phyloP scores from a whole-genome alignment of 495 filamentous ascomycete species.

The Symbiotaphrina buchneri region DNA sequence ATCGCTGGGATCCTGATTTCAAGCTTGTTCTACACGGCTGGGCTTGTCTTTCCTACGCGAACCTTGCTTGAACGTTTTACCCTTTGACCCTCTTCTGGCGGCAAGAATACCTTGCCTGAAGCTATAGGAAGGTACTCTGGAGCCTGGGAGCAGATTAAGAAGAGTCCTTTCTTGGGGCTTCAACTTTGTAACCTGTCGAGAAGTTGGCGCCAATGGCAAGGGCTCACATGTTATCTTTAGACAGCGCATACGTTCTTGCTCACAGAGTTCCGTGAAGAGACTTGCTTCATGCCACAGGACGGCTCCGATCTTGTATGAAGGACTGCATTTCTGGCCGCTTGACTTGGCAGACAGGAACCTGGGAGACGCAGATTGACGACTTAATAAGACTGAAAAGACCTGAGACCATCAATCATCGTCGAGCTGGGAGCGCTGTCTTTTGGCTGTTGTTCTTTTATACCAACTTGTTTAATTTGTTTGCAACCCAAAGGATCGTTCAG shows the following conservation, averaged over 20 bases:
- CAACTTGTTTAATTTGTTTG: too few relatives aligned
- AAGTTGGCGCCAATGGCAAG: constrained; percentile 15
- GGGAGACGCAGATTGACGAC: constrained; percentile 19
- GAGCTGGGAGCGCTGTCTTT: too few relatives aligned
- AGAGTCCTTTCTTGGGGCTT: constrained; percentile 12
- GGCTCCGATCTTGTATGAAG: too few relatives aligned
- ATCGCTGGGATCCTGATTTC: neutral
- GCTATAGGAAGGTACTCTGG: constrained; percentile 4
- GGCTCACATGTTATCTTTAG: constrained; percentile 9
- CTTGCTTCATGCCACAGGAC: neutral
- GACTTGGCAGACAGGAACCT: constrained; percentile 12
- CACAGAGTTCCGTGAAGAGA: neutral
- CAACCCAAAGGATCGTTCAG: too few relatives aligned
- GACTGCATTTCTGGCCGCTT: too few relatives aligned
- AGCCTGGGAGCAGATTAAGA: constrained; percentile 9
- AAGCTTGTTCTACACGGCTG: too few relatives aligned
- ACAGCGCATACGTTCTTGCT: constrained; percentile 1
- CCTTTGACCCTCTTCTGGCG: too few relatives aligned
- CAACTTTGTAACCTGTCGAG: constrained; percentile 3
- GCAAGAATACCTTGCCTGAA: neutral
- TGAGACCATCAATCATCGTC: constrained; percentile 27
- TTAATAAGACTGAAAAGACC: constrained; percentile 34
- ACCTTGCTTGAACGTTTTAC: too few relatives aligned
- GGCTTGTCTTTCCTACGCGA: too few relatives aligned
- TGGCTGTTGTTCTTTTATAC: too few relatives aligned